Conservation (phyloP, 2,329 filamentous ascomycete genomes). For the Calonectria hongkongensis region DNA sequence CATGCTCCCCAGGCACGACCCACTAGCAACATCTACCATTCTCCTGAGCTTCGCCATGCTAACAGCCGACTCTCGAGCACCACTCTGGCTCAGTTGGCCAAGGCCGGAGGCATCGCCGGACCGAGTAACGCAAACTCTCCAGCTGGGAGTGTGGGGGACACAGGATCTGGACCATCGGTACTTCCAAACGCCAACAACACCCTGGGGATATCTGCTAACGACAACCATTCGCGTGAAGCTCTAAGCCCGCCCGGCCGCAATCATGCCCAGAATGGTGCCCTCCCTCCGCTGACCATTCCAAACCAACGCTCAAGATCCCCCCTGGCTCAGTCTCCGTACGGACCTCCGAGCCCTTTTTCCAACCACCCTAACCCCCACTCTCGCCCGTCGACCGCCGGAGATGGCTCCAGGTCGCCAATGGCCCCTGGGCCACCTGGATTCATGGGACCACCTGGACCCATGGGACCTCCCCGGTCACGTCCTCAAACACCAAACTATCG, state of each 20-base stretch:
- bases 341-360: constrained; percentile 58
- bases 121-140: constrained; percentile 58
- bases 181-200: constrained; percentile 68
- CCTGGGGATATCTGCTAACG: constrained; percentile 73
- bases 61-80: constrained; percentile 89
- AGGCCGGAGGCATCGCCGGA: constrained; percentile 75
- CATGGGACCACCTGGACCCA: background rate
- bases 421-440: constrained; percentile 50
- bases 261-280: constrained; percentile 61
- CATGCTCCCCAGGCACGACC: constrained; percentile 84
- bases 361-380: constrained; percentile 55
- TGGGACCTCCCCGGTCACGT: constrained; percentile 51
- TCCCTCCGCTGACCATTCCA: constrained; percentile 64
- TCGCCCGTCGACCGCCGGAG: constrained; percentile 56
- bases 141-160: constrained; percentile 59
- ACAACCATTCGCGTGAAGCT: constrained; percentile 72
- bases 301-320: constrained; percentile 66
- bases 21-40: constrained; percentile 79
- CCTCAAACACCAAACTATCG: constrained; percentile 55
- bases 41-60: constrained; percentile 85
- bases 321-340: constrained; percentile 60
- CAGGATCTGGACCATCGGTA: constrained; percentile 68
- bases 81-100: constrained; percentile 87
- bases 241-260: constrained; percentile 63
- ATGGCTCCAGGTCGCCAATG: constrained; percentile 57